Evolutionary conservation across 2,329 filamentous ascomycete genomes (phyloP).

Genomic region (Botrytis medusae): DNA sequence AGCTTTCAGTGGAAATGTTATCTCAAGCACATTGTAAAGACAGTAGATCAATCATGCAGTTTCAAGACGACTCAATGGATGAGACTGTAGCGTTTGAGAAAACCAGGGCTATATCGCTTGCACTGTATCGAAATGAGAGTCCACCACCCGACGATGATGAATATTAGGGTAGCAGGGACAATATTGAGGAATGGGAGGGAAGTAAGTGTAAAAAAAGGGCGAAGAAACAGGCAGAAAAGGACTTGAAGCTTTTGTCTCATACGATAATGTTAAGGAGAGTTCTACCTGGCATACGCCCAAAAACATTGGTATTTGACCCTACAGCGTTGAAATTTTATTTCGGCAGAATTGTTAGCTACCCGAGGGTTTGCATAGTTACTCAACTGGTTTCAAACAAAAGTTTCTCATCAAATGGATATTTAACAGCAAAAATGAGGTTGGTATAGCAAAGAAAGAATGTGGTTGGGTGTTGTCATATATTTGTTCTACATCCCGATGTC

Average conservation of each 20-base stretch:
- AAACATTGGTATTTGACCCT: not conserved
- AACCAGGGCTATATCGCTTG: not conserved
- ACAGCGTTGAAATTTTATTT: not conserved
- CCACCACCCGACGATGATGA: not conserved
- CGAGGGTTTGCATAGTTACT: not conserved
- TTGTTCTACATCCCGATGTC: not conserved
- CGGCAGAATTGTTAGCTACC: not conserved
- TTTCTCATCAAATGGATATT: not conserved
- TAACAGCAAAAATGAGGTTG: not conserved
- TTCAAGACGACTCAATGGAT: not conserved
- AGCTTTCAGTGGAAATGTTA: not conserved
- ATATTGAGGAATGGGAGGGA: not conserved
- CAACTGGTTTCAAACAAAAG: not conserved
- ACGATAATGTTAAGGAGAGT: not conserved
- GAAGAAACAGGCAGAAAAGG: not conserved
- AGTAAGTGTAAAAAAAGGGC: no score
- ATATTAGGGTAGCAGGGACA: not conserved
- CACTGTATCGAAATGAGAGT: not conserved
- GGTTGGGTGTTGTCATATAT: not conserved
- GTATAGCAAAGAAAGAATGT: not conserved
- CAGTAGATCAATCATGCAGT: not conserved
- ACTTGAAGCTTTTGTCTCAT: not conserved
- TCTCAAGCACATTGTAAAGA: not conserved
- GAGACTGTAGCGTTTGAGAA: not conserved
- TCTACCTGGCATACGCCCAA: not conserved